These are phyloP conservation scores for Salvia rosmarinus DNA, from an alignment of 257 asterid species.

Conservation along the genomic window DNA sequence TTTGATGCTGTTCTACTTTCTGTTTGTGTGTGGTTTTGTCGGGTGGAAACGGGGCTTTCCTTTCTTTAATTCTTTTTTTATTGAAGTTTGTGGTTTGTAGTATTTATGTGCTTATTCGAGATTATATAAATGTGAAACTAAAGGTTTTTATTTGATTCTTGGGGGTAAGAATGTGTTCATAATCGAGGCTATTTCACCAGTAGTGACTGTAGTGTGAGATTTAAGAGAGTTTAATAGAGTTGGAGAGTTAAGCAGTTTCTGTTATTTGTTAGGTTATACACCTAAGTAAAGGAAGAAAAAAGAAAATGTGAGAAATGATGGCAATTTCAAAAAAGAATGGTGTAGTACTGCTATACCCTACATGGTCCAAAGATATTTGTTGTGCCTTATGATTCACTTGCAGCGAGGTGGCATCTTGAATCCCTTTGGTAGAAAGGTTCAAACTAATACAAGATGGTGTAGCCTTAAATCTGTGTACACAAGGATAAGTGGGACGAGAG, in stretches of 20 bases:
- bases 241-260: background rate
- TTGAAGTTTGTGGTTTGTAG: background rate
- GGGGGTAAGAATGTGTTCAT: slow-evolving; percentile 3
- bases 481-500: background rate
- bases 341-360: slow-evolving; percentile 24
- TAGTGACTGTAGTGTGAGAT: background rate
- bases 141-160: background rate
- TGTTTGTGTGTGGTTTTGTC: slow-evolving; percentile 1
- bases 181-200: background rate
- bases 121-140: background rate
- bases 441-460: slow-evolving; percentile 3
- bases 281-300: background rate
- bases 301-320: slow-evolving; percentile 29
- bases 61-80: background rate
- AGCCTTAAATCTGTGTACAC: slow-evolving; percentile 4
- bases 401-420: slow-evolving; percentile 17
- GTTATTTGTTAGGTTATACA: slow-evolving; percentile 11
- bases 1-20: slow-evolving; percentile 18
- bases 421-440: slow-evolving; percentile 1
- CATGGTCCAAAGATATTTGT: background rate
- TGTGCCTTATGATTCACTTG: slow-evolving; percentile 20
- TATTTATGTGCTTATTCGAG: background rate
- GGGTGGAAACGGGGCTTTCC: background rate
- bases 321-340: background rate
- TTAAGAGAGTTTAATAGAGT: background rate